Evolutionary conservation across 345 rosid species (phyloP).

Genomic region (Garcia nutans): DNA sequence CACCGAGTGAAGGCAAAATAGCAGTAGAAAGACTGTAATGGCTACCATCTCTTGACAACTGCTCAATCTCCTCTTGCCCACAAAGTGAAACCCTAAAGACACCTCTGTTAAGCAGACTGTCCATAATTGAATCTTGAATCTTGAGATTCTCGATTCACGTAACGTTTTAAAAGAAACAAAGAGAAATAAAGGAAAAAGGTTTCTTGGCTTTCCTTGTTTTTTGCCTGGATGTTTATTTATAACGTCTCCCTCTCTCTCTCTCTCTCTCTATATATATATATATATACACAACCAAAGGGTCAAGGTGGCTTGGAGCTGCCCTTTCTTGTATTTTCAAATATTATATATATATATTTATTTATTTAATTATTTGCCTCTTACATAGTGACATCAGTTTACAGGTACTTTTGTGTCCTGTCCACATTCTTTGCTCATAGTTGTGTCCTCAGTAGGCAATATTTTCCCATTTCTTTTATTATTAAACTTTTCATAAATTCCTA

Average conservation of each 20-base stretch:
- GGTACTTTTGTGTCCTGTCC: not conserved
- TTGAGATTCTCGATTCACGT: not conserved
- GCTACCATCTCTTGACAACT: conserved; percentile 76
- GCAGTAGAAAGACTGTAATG: conserved; percentile 84
- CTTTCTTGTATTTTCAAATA: not conserved
- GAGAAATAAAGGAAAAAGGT: not conserved
- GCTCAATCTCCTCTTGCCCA: conserved; percentile 69
- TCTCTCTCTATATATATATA: too few relatives aligned
- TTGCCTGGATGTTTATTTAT: not conserved
- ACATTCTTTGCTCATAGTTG: too few relatives aligned
- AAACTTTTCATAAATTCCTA: too few relatives aligned
- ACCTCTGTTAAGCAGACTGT: conserved; percentile 25
- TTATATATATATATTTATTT: not conserved
- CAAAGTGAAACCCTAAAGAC: conserved; percentile 42
- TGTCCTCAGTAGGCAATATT: too few relatives aligned
- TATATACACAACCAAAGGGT: not conserved
- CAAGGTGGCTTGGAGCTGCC: not conserved
- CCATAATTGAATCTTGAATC: conserved; percentile 5
- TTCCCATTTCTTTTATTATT: too few relatives aligned
- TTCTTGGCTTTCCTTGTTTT: not conserved
- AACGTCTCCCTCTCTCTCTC: too few relatives aligned
- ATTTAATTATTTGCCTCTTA: not conserved
- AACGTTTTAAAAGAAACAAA: too few relatives aligned
- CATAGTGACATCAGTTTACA: not conserved
- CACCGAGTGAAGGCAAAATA: conserved; percentile 87